These are phyloP conservation scores for Meyerozyma sp. DNA, from an alignment of 1,139 yeast species.

Conservation along the genomic window DNA sequence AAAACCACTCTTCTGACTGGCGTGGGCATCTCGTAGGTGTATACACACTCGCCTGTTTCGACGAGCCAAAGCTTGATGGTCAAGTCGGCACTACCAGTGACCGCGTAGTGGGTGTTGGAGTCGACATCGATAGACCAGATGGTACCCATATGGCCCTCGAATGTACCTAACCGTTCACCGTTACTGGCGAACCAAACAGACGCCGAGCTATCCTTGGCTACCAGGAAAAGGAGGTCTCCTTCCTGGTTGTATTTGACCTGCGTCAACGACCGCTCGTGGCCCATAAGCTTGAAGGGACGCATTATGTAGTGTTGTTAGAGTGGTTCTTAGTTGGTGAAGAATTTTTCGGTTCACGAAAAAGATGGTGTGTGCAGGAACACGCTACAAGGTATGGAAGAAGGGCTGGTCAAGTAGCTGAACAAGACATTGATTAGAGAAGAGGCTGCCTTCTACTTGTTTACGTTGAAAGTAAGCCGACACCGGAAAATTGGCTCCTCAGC, in stretches of 20 bases:
- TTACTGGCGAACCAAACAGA: conserved; percentile 92
- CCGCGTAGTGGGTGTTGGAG: conserved; percentile 57
- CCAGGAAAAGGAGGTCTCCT: conserved; percentile 90
- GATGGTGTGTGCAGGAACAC: neutral
- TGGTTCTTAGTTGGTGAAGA: neutral
- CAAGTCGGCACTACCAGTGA: conserved; percentile 91
- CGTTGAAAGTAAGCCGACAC: too few species aligned
- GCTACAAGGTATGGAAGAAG: neutral
- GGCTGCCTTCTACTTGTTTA: too few species aligned
- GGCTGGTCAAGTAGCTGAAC: too few species aligned
- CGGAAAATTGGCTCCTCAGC: conserved; percentile 24
- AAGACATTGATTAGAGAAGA: conserved; percentile 2
- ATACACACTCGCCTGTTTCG: conserved; percentile 69
- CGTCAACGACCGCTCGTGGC: conserved; percentile 83
- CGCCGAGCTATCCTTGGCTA: conserved; percentile 85
- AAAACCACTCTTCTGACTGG: conserved; percentile 91
- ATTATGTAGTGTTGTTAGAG: conserved; percentile 14
- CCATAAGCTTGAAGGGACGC: conserved; percentile 59
- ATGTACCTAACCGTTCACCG: conserved; percentile 96
- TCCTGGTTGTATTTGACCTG: conserved; percentile 93
- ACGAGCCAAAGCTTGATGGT: conserved; percentile 83
- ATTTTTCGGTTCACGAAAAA: neutral
- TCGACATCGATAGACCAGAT: conserved; percentile 94
- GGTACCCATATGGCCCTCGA: conserved; percentile 83
- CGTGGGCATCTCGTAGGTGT: conserved; percentile 71